Evolutionary conservation across 805 yeast genomes (phyloP), one percentile per base, ranked within the genome.

Genomic region (Yarrowia sp.): DNA sequence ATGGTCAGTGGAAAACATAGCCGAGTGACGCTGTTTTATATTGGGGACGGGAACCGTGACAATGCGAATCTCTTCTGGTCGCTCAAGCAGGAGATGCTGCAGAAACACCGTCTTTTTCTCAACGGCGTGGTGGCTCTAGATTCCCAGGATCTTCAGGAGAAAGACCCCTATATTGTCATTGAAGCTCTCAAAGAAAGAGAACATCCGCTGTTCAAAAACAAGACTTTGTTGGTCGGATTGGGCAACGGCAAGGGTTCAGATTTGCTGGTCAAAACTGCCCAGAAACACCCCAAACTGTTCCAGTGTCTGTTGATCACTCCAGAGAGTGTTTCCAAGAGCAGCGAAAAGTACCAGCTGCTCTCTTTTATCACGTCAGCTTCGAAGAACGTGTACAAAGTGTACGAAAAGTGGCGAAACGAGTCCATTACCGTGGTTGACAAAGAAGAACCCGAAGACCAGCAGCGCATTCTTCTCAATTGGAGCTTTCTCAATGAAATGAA

Each of bases 101-200:
- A 33, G 20, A 40, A 19, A 17, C 36, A 58, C 33, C 64, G 33
- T 30, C 24, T 58, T 9, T 43, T 43, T 13, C 40, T 58, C 33
- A 40, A 58, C 33, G 64, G 64, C 1, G 64, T 58, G 9, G n/a
- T 58, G 43, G 64, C 64, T 42, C 19, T 58, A 8, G 64, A 58
- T n/a, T 30, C 5, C 33, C 30, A 8, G 12, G 40, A 42, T 2
- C 9, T 58, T 3, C 33, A 17, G 3, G 49, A 40, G 12, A 30
- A 43, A 5, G 64, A 58, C 40, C 49, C 64, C 1, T 38, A 33
- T 15, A 9, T 43, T 14, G 40, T 58, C 30, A 17, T 58, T 9
- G 40, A 58, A 17, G 40, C 30, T 17, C 14, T 58, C 6, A 33
- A 5, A 17, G 33, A 40, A 6, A 5, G 40, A 33, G 30, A 58